Evolutionary conservation across 169 alveolate genomes (phyloP), one percentile per base, ranked within the genome.

Genomic region (Plasmodium cynomolgi): DNA sequence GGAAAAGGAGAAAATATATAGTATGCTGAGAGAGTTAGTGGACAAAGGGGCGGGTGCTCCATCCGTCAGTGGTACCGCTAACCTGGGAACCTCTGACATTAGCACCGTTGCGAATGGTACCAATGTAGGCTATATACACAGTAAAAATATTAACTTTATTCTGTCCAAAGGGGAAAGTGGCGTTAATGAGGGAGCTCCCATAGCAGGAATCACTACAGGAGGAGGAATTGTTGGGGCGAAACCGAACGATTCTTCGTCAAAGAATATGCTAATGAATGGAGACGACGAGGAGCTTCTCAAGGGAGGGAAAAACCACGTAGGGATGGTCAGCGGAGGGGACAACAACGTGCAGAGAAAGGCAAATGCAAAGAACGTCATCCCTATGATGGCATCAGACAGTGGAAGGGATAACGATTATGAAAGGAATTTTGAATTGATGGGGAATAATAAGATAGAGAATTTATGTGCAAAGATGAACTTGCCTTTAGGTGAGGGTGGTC

Each of bases 1-100:
- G 15, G 93, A 84, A 37, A 84, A 84, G 26, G 93, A 84, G 34
- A 73, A 84, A 50, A 84, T 84, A 47, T 84, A 84, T 39, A 73
- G 20, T 3, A 73, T 84, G 74, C 56, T 84, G 80, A 74, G 56
- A 74, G 50, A 84, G 7, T 13, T 84, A 44, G 93, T 84, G 23
- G 93, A 75, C 23, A 72, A 23, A 7, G 84, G 80, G 20, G 26
- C 13, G 17, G 9, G 7, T 82, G 23, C 72, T 54, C 20, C 41
- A 0, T 17, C 20, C 37, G 72, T 54, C 34, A 47, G 37, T 82
- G 58, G 77, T 0, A 17, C 62, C 34, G 77, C 20, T 8, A 26
- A 26, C 7, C 23, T 31, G 39, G 77, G 31, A 31, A 26, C 1
- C n/a, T 8, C 54, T 13, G 77, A 31, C 20, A 5, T 6, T 56